Percentiles rank a stretch among this genome's conserved stretches.
phyloP scores from a whole-genome alignment of 2,329 filamentous ascomycete species.

The Colletotrichum tofieldiae region DNA sequence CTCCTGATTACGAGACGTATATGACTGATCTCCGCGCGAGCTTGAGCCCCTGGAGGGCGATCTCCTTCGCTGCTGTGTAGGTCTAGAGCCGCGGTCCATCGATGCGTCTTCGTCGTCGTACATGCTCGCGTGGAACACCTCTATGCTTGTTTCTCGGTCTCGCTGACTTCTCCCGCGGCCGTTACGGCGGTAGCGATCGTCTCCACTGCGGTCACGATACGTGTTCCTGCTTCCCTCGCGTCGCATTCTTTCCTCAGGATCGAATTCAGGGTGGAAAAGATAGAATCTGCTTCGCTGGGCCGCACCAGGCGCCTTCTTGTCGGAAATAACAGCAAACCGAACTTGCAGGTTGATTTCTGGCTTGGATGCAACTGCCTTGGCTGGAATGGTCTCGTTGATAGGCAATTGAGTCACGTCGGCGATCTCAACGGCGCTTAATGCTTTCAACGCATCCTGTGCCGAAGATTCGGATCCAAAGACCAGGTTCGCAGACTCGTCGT shows the following conservation, averaged over 20 bases:
- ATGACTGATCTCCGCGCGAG: slow-evolving; percentile 49
- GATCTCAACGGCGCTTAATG: slow-evolving; percentile 68
- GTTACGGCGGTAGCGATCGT: slow-evolving; percentile 53
- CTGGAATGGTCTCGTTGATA: slow-evolving; percentile 75
- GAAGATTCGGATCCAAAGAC: slow-evolving; percentile 75
- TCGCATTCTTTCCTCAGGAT: slow-evolving; percentile 81
- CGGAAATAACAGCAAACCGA: slow-evolving; percentile 80
- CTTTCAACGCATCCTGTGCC: slow-evolving; percentile 69
- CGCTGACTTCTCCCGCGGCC: slow-evolving; percentile 61
- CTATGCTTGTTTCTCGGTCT: slow-evolving; percentile 61
- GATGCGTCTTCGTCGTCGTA: slow-evolving; percentile 75
- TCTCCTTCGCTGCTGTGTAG: slow-evolving; percentile 54
- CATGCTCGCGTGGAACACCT: slow-evolving; percentile 81
- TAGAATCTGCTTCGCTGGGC: slow-evolving; percentile 91
- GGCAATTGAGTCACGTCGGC: slow-evolving; percentile 70
- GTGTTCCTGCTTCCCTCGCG: slow-evolving; percentile 71
- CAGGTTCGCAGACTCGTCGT: slow-evolving; percentile 92
- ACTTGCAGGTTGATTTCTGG: slow-evolving; percentile 80
- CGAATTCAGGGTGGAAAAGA: slow-evolving; percentile 89
- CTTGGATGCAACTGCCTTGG: slow-evolving; percentile 78
- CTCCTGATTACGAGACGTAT: slow-evolving; percentile 59
- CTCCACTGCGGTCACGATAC: slow-evolving; percentile 73
- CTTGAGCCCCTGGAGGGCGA: slow-evolving; percentile 45
- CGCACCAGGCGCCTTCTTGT: slow-evolving; percentile 86
- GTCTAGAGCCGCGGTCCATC: slow-evolving; percentile 47